Conservation (phyloP, 495 filamentous ascomycete species). For the Pseudomonodictys pantanalensis region DNA sequence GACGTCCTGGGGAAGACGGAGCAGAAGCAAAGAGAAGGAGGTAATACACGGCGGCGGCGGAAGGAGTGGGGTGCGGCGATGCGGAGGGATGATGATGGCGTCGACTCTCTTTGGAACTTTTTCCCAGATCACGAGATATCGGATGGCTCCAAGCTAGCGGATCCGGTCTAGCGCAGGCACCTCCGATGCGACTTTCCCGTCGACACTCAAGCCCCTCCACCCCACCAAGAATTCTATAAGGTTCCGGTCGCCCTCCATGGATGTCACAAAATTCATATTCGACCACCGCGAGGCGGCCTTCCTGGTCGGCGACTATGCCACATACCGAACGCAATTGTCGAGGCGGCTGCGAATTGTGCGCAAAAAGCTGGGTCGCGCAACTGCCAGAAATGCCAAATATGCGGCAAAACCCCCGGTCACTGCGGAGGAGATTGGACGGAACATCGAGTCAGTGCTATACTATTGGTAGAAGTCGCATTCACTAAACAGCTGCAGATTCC, state of each 20-base stretch:
- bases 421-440: slow-evolving; percentile 69
- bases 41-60: slow-evolving; percentile 2
- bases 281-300: slow-evolving; percentile 74
- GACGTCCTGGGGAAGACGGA: too few relatives aligned
- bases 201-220: neutral
- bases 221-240: neutral
- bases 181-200: neutral
- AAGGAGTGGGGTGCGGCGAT: neutral
- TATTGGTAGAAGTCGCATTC: neutral
- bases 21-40: neutral
- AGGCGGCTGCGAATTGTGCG: slow-evolving; percentile 78
- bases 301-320: slow-evolving; percentile 82
- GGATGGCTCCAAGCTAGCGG: neutral
- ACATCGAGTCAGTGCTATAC: slow-evolving; percentile 60
- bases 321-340: slow-evolving; percentile 76
- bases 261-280: slow-evolving; percentile 82
- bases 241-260: slow-evolving; percentile 57
- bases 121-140: slow-evolving; percentile 11
- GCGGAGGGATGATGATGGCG: slow-evolving; percentile 5
- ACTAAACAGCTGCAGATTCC: slow-evolving; percentile 54
- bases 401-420: slow-evolving; percentile 67
- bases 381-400: slow-evolving; percentile 81
- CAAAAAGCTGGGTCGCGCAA: slow-evolving; percentile 78
- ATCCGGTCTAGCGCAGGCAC: neutral
- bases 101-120: neutral